Evolutionary conservation across 2,329 filamentous ascomycete species (phyloP), one percentile per base, ranked within the genome.

Genomic region (Aschersonia sp.): DNA sequence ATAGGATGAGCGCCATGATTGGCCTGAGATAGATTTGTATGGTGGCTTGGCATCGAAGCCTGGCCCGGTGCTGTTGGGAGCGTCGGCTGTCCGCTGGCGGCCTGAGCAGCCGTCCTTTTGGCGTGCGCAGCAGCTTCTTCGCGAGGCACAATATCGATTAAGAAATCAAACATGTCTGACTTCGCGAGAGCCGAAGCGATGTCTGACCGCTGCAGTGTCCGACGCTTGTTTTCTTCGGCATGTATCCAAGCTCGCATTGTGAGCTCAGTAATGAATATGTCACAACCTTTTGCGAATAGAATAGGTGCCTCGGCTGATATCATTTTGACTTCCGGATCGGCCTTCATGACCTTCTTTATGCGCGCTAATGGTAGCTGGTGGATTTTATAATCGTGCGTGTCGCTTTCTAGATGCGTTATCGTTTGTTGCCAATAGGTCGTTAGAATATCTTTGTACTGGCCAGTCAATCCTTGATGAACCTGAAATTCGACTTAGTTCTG

Each of bases 301-400:
- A 98, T 98, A 1, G 92, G 92, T 2, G 92, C 92, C 68, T 98
- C 92, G 7, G 92, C 92, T 4, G 89, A 97, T 53, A 98, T 98
- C 92, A 98, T 98, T 72, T 98, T 98, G 44, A 98, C 92, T 59
- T 98, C 92, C 0, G 92, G 92, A 57, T 98, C 92, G 1, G 92
- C 92, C 69, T 98, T 98, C 92, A 98, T 98, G 55, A 98, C 92
- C 67, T 98, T 98, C 74, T 98, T 98, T 71, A 98, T 98, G 47
- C 92, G 84, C n/a, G 92, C 92, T 41, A 98, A 75, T 2, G 92
- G 92, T 40, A 98, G 75, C 65, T 97, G 92, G 64, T 98, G 92
- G 49, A 97, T 78, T 68, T 98, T 98, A 75, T 97, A 98, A 67
- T 98, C 92, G 65, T 98, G 92, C 45, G 85, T 87, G 58, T 97